These are phyloP conservation scores for Solanum pimpinellifolium DNA, from an alignment of 257 asterid genomes.

Conservation along the genomic window DNA sequence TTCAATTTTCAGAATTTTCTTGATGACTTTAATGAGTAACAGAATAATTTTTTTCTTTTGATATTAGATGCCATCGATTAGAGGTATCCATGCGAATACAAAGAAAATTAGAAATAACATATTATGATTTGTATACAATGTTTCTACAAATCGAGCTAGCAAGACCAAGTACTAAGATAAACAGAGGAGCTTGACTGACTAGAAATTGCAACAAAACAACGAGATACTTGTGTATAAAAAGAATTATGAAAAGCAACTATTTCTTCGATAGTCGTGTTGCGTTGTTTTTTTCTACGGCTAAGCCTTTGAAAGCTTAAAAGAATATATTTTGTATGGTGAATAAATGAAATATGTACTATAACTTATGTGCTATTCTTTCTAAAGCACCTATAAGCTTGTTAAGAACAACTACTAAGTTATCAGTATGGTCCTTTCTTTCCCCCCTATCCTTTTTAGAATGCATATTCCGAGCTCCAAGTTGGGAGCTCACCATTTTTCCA, in stretches of 20 bases:
- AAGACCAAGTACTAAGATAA: background rate
- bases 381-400: slow-evolving; percentile 65
- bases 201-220: background rate
- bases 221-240: background rate
- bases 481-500: slow-evolving; percentile 49
- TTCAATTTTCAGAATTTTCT: too few relatives aligned
- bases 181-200: background rate
- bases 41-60: too few relatives aligned
- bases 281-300: background rate
- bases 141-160: background rate
- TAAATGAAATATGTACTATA: slow-evolving; percentile 22
- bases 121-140: background rate
- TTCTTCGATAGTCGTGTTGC: background rate
- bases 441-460: slow-evolving; percentile 56
- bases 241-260: background rate
- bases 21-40: background rate
- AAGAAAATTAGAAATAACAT: background rate
- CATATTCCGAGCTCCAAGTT: slow-evolving; percentile 53
- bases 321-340: slow-evolving; percentile 5
- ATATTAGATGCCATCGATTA: background rate
- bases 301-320: background rate
- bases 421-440: slow-evolving; percentile 53
- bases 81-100: background rate
- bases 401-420: slow-evolving; percentile 51
- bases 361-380: slow-evolving; percentile 74